phyloP scores from a whole-genome alignment of 2,329 filamentous ascomycete species.

The Colletotrichum sojae region DNA sequence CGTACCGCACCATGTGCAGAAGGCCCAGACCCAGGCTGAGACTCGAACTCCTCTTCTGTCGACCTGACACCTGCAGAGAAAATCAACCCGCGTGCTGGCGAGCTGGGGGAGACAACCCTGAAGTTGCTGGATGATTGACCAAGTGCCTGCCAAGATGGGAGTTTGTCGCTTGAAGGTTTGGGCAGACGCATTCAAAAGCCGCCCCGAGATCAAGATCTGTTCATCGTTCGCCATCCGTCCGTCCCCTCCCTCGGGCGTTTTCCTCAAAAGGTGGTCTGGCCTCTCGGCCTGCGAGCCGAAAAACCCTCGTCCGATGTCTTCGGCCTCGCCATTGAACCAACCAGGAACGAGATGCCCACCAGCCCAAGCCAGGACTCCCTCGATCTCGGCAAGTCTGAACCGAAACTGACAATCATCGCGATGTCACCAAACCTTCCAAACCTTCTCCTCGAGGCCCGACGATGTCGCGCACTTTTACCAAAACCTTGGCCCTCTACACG shows the following conservation, averaged over 20 bases:
- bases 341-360: neutral
- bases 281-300: too few relatives aligned
- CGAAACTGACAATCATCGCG: slow-evolving; percentile 19
- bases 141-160: too few relatives aligned
- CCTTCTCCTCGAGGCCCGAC: slow-evolving; percentile 2
- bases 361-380: slow-evolving; percentile 11
- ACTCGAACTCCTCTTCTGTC: neutral
- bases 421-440: slow-evolving; percentile 5
- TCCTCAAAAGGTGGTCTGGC: too few relatives aligned
- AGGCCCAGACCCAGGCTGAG: too few relatives aligned
- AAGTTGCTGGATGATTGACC: too few relatives aligned
- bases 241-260: too few relatives aligned
- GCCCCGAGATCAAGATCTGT: too few relatives aligned
- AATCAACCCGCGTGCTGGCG: neutral
- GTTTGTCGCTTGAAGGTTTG: too few relatives aligned
- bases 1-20: too few relatives aligned
- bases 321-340: neutral
- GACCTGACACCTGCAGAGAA: neutral
- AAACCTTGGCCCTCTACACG: neutral
- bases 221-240: too few relatives aligned
- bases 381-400: slow-evolving; percentile 19
- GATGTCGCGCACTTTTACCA: neutral
- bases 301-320: slow-evolving; percentile 4
- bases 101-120: neutral
- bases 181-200: too few relatives aligned